Evolutionary conservation across 495 filamentous ascomycete species (phyloP).

Genomic region (Talaromyces adpressus): DNA sequence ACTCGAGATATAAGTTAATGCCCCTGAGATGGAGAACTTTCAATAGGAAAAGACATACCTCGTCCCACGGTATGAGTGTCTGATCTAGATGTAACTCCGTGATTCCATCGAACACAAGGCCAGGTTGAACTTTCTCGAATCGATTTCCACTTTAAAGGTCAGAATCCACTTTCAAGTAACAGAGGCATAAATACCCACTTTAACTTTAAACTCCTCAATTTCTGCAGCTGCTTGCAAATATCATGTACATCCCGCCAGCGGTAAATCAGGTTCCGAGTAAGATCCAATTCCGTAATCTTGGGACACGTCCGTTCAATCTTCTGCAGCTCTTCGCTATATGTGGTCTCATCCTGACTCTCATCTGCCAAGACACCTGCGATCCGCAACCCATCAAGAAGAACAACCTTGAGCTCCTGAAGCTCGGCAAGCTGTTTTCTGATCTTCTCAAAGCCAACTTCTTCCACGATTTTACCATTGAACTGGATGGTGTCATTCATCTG

Average conservation of each 20-base stretch:
- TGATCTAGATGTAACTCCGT: slow-evolving; percentile 67
- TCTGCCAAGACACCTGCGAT: slow-evolving; percentile 42
- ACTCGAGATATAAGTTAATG: slow-evolving; percentile 10
- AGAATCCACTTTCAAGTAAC: slow-evolving; percentile 7
- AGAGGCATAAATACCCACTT: slow-evolving; percentile 45
- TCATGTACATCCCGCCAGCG: slow-evolving; percentile 54
- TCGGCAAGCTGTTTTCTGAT: slow-evolving; percentile 71
- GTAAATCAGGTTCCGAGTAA: slow-evolving; percentile 78
- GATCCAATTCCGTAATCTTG: slow-evolving; percentile 73
- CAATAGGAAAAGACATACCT: slow-evolving; percentile 37
- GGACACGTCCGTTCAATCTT: slow-evolving; percentile 34
- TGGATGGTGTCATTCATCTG: slow-evolving; percentile 43
- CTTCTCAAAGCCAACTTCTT: slow-evolving; percentile 96
- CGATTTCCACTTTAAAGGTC: slow-evolving; percentile 61
- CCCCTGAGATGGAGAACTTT: not conserved
- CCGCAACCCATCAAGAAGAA: slow-evolving; percentile 70
- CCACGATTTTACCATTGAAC: slow-evolving; percentile 80
- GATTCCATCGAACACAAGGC: slow-evolving; percentile 46
- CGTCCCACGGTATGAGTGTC: slow-evolving; percentile 64
- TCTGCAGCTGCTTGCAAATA: slow-evolving; percentile 61
- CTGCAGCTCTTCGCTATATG: slow-evolving; percentile 15
- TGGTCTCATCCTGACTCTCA: slow-evolving; percentile 18
- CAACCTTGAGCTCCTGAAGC: slow-evolving; percentile 67
- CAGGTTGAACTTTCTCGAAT: slow-evolving; percentile 45
- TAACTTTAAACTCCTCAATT: slow-evolving; percentile 57